phyloP scores from a whole-genome alignment of 129 eudicot genomes.

The Smallanthus sonchifolius region DNA sequence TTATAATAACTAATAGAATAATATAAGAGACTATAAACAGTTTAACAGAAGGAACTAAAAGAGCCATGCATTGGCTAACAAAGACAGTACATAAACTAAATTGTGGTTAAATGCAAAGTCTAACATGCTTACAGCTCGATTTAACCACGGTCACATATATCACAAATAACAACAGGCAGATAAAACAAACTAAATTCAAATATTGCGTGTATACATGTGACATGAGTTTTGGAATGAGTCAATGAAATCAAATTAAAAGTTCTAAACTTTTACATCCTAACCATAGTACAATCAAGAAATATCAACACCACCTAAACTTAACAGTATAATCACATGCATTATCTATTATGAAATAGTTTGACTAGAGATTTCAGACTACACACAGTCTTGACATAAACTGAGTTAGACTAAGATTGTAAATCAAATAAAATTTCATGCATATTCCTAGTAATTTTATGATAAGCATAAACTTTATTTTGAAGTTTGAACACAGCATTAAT shows the following conservation, averaged over 20 bases:
- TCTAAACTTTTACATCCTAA: not conserved
- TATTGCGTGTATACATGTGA: not conserved
- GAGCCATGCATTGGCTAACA: not conserved
- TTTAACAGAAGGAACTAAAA: not conserved
- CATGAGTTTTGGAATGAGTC: not conserved
- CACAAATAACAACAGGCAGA: not conserved
- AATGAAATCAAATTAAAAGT: not conserved
- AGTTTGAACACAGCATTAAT: not conserved
- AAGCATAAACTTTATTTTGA: conserved; percentile 2
- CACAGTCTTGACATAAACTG: not conserved
- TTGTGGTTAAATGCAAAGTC: not conserved
- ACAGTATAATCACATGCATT: not conserved
- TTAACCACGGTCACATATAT: conserved; percentile 5
- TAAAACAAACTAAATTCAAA: not conserved
- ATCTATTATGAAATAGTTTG: not conserved
- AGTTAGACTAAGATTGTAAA: not conserved
- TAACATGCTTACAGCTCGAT: not conserved
- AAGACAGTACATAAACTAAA: not conserved
- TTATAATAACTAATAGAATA: not conserved
- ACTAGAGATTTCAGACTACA: not conserved
- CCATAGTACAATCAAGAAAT: not conserved
- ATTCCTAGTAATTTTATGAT: conserved; percentile 6
- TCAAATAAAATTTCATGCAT: not conserved
- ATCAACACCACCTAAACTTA: not conserved
- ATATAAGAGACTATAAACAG: not conserved